Percentiles rank a stretch among this genome's conserved stretches.
Conservation (phyloP, 306 rosid species). For the Cucumis hystrix region DNA sequence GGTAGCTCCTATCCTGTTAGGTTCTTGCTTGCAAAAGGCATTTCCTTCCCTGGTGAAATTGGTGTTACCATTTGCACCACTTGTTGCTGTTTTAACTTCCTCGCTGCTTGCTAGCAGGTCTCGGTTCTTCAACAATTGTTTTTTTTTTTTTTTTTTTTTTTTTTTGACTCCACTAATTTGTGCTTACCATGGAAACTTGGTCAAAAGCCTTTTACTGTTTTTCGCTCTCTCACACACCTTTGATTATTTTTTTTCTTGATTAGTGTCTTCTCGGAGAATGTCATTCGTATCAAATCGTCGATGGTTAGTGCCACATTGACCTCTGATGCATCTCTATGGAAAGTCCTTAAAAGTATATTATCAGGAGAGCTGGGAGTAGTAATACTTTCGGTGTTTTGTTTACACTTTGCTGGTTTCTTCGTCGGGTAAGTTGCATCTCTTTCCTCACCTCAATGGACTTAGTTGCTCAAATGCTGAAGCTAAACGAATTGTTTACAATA, state of each 20-base stretch:
- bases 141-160: too few species aligned
- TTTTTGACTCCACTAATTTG: not conserved
- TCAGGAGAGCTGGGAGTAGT: constrained; percentile 22
- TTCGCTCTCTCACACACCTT: not conserved
- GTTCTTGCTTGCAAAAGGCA: constrained; percentile 20
- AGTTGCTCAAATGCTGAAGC: not conserved
- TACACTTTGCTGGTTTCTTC: constrained; percentile 28
- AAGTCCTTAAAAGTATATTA: constrained; percentile 4
- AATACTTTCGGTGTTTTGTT: constrained; percentile 20
- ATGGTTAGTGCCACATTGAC: constrained; percentile 16
- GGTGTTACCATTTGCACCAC: constrained; percentile 24
- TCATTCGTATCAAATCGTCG: constrained; percentile 14
- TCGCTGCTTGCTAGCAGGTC: constrained; percentile 39
- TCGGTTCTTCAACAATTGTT: not conserved
- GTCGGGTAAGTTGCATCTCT: constrained; percentile 18
- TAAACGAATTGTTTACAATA: not conserved
- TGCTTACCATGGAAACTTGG: not conserved
- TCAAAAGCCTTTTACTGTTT: not conserved
- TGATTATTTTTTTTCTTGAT: not conserved
- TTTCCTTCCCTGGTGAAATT: constrained; percentile 21
- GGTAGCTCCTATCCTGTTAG: constrained; percentile 28
- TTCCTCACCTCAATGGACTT: not conserved
- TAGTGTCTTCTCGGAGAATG: constrained; percentile 32
- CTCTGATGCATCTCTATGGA: constrained; percentile 15
- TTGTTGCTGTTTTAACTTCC: constrained; percentile 27